Percentiles rank a stretch among this genome's conserved stretches.
These are phyloP conservation scores for Fennellomyces sp. DNA, from an alignment of 371 early-diverging fungal genomes.

Conservation along the genomic window DNA sequence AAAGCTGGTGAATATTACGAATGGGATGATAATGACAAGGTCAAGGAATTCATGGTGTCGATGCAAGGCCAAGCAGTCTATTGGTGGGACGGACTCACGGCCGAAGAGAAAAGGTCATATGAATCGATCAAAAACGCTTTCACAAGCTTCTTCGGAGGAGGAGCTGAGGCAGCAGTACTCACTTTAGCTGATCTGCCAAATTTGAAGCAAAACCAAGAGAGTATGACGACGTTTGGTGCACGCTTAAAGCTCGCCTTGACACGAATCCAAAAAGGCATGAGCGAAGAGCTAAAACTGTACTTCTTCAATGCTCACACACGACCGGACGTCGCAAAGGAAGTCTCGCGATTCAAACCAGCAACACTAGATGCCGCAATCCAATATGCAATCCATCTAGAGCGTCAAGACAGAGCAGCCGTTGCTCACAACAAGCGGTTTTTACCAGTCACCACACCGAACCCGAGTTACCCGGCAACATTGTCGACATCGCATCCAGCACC, in stretches of 20 bases:
- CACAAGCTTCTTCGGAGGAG: neutral
- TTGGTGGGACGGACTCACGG: neutral
- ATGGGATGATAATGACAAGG: neutral
- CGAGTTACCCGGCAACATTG: too few species aligned
- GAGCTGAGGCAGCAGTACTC: neutral
- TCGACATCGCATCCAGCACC: too few species aligned
- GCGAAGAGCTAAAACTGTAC: neutral
- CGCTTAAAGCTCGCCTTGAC: neutral
- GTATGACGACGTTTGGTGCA: neutral
- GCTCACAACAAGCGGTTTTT: too few species aligned
- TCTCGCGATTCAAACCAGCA: neutral
- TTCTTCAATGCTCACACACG: neutral
- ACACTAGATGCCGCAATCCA: neutral
- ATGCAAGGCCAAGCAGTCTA: neutral
- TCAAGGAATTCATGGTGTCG: neutral
- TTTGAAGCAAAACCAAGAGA: neutral
- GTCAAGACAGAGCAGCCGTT: too few species aligned
- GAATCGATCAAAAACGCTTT: neutral
- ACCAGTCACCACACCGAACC: too few species aligned
- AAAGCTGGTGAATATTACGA: neutral
- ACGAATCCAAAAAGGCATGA: neutral
- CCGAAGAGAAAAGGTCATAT: neutral
- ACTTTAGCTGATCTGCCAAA: neutral
- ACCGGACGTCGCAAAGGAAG: neutral
- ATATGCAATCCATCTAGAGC: too few species aligned